phyloP scores from a whole-genome alignment of 495 filamentous ascomycete genomes.

The Talaromyces ruber region DNA sequence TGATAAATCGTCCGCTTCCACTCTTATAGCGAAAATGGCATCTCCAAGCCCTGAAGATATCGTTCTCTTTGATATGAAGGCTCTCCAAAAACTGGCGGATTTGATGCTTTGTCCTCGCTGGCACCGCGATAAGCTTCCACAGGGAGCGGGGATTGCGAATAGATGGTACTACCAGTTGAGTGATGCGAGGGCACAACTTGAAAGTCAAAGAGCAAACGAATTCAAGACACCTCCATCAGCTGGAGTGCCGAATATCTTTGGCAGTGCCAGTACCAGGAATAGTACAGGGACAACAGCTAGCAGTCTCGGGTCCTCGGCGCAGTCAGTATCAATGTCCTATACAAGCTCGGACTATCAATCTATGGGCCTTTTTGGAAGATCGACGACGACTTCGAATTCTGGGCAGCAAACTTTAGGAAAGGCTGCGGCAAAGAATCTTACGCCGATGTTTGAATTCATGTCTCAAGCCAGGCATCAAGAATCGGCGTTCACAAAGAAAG shows the following conservation, averaged over 20 bases:
- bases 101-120: constrained; percentile 9
- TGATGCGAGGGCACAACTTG: background rate
- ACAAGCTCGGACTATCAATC: background rate
- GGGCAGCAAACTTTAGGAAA: background rate
- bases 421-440: constrained; percentile 4
- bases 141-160: constrained; percentile 1
- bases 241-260: background rate
- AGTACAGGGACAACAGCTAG: constrained; percentile 1
- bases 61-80: background rate
- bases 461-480: background rate
- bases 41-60: background rate
- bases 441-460: constrained; percentile 5
- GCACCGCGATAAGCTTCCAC: constrained; percentile 1
- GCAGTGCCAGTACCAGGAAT: background rate
- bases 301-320: background rate
- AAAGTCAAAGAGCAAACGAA: background rate
- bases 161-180: constrained; percentile 1
- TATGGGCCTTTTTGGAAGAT: background rate
- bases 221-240: background rate
- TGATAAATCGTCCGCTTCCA: background rate
- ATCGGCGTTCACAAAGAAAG: background rate
- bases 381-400: background rate
- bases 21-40: constrained; percentile 1
- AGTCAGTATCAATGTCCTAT: constrained; percentile 2
- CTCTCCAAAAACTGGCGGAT: constrained; percentile 5